A percentile compares a stretch with the other conserved stretches of the same genome.
Evolutionary conservation across 768 basidiomycete genomes (phyloP).

Genomic region (Ramaria sp.): DNA sequence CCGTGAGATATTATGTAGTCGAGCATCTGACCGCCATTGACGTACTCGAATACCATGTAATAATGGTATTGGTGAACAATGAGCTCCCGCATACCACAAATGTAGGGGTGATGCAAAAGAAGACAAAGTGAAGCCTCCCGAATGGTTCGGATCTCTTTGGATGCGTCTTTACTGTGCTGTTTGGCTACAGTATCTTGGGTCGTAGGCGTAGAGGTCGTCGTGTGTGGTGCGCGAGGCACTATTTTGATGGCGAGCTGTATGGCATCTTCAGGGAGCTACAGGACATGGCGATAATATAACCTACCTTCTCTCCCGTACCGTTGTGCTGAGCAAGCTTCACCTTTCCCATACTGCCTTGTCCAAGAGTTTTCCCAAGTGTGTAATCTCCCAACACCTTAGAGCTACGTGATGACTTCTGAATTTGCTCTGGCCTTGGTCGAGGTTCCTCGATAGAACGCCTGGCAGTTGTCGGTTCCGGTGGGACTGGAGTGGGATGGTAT

Average conservation of each 20-base stretch:
- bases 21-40: conserved; percentile 98
- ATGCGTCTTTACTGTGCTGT: conserved; percentile 79
- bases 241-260: conserved; percentile 99
- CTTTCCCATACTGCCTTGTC: conserved; percentile 98
- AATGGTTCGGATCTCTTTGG: conserved; percentile 92
- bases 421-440: conserved; percentile 14
- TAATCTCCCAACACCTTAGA: conserved; percentile 80
- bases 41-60: conserved; percentile 99
- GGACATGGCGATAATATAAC: conserved; percentile 17
- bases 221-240: conserved; percentile 73
- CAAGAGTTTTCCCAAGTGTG: conserved; percentile 91
- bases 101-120: conserved; percentile 95
- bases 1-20: conserved; percentile 99
- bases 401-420: conserved; percentile 16
- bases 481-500: conserved; percentile 20
- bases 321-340: conserved; percentile 93
- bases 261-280: conserved; percentile 3
- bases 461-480: conserved; percentile 12
- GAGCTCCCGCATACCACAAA: conserved; percentile 99
- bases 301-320: conserved; percentile 83
- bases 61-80: conserved; percentile 96
- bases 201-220: conserved; percentile 38
- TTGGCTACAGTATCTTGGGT: conserved; percentile 55
- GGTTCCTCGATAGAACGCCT: conserved; percentile 16
- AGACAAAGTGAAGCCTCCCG: conserved; percentile 93